Base-by-base conservation (phyloP, 345 rosid species). In the Pseudoturritis turrita region DNA sequence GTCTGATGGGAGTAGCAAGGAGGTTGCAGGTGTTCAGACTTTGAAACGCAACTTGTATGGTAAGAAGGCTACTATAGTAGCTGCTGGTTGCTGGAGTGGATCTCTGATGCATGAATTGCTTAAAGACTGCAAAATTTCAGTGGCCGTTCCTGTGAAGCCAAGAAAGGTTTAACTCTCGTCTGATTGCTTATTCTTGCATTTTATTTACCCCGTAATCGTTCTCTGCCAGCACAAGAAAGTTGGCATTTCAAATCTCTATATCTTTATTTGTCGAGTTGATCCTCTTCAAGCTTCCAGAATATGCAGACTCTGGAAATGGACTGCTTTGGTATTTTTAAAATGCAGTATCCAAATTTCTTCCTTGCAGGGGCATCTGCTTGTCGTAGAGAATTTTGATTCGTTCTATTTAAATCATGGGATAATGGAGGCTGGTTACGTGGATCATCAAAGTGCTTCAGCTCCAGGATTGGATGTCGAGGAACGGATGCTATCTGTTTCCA, bases 61-160 rank as follows among this genome's bases (percentile, higher is more conserved):
- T 77, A 85, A 83, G 75, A 90, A 86, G 82, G 96, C 89, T 15
- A 64, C 89, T 70, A 71, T 89, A 25, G 74, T 94, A 72, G 96
- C 98, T 44, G 86, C 95, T 71, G 97, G 96, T 82, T 83, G 87
- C 83, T 94, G 95, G 97, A 91, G 88, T 80, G 92, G 95, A 8
- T 79, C 90, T 80, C 71, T 91, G 76, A 81, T 83, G 83, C 79
- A 74, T 52, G 81, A 86, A 31, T 67, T 89, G 54, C 71, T 88
- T 65, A 83, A 73, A 68, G 87, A 81, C 36, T 80, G 78, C 70
- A 72, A 85, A 54, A 65, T 82, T 14, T 33, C 63, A 2, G 39
- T 86, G 58, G 80, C 83, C 13, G 77, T 88, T 59, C 95, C 89
- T 72, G 88, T 94, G 59, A 88, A 84, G 80, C 98, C 98, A 70